phyloP scores from a whole-genome alignment of 2,329 filamentous ascomycete genomes.

The Nemania sp. region DNA sequence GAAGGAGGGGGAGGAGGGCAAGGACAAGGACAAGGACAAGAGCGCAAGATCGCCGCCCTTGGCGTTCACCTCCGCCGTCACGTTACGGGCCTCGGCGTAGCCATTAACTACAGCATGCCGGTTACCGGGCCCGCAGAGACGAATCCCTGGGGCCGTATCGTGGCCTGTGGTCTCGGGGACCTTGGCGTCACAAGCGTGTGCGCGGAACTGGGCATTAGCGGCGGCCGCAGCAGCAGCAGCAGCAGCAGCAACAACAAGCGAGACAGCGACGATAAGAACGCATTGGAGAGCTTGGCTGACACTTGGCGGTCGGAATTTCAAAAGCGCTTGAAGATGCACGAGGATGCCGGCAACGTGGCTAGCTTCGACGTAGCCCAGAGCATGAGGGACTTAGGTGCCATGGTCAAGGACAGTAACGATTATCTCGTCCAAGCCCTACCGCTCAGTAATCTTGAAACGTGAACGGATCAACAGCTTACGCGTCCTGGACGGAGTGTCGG shows the following conservation, averaged over 20 bases:
- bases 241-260: neutral
- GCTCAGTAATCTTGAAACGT: constrained; percentile 21
- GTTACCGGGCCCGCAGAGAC: constrained; percentile 52
- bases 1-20: too few relatives aligned
- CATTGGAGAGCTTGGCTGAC: constrained; percentile 15
- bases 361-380: constrained; percentile 18
- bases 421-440: constrained; percentile 22
- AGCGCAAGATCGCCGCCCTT: constrained; percentile 86
- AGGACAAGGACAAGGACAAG: too few relatives aligned
- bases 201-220: constrained; percentile 45
- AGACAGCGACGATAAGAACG: neutral
- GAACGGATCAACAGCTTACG: constrained; percentile 20
- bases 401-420: constrained; percentile 3
- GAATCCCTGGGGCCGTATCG: constrained; percentile 76
- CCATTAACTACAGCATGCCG: constrained; percentile 79
- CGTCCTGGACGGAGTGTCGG: constrained; percentile 3
- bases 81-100: constrained; percentile 86
- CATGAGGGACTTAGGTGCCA: constrained; percentile 4
- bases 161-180: constrained; percentile 88
- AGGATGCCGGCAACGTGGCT: neutral
- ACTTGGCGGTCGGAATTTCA: constrained; percentile 35
- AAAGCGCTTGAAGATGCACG: constrained; percentile 30
- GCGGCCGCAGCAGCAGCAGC: neutral
- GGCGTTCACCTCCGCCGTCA: constrained; percentile 91
- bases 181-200: constrained; percentile 83